phyloP scores from a whole-genome alignment of 345 rosid species.

The Rhizophora mangle region DNA sequence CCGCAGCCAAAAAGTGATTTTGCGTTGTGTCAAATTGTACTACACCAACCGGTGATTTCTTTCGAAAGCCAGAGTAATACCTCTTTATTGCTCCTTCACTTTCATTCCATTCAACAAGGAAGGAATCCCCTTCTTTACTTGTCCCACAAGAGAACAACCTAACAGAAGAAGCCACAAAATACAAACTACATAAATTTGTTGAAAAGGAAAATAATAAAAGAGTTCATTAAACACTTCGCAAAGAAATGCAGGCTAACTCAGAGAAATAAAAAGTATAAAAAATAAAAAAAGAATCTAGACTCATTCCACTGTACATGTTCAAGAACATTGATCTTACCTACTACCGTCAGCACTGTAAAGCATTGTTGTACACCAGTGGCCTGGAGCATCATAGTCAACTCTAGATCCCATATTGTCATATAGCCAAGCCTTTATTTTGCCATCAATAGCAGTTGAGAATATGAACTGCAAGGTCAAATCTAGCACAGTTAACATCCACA shows the following conservation, averaged over 20 bases:
- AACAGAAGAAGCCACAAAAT: constrained; percentile 17
- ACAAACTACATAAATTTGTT: neutral
- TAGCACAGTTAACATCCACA: constrained; percentile 10
- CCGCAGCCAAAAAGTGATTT: constrained; percentile 86
- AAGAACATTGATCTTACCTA: constrained; percentile 40
- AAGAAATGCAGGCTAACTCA: neutral
- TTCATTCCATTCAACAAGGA: constrained; percentile 90
- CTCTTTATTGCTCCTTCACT: constrained; percentile 90
- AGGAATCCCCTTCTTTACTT: constrained; percentile 83
- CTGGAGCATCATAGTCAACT: constrained; percentile 84
- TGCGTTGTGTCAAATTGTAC: constrained; percentile 83
- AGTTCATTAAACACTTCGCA: neutral
- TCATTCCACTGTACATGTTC: neutral
- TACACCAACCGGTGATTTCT: constrained; percentile 53
- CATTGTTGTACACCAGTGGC: constrained; percentile 77
- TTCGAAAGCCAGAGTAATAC: constrained; percentile 59
- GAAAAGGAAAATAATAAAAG: neutral
- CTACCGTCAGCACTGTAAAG: constrained; percentile 84
- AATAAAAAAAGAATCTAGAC: neutral
- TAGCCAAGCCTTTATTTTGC: constrained; percentile 88
- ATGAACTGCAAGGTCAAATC: constrained; percentile 50
- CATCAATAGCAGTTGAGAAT: constrained; percentile 75
- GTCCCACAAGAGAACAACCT: constrained; percentile 92
- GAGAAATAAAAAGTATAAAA: constrained; percentile 1
- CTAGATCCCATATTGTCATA: constrained; percentile 79